Evolutionary conservation across 2,329 filamentous ascomycete genomes (phyloP).

Genomic region (Sporothrix euskadiensis): DNA sequence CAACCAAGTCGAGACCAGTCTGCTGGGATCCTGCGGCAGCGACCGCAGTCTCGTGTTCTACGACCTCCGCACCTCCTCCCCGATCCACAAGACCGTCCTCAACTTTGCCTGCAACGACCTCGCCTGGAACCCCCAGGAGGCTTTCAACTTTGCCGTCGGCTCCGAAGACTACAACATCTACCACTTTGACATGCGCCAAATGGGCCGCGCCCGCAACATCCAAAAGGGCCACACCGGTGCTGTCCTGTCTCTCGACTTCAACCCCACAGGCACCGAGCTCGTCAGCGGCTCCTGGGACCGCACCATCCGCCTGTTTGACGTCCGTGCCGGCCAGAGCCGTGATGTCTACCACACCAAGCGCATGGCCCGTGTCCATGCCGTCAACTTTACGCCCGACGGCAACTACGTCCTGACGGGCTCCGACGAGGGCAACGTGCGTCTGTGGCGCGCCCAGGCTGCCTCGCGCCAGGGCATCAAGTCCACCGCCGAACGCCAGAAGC

Average conservation of each 20-base stretch:
- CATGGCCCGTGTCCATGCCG: conserved; percentile 80
- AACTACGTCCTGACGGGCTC: conserved; percentile 88
- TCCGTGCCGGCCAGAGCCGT: conserved; percentile 76
- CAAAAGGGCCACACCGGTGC: conserved; percentile 52
- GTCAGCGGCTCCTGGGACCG: conserved; percentile 88
- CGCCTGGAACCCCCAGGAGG: conserved; percentile 85
- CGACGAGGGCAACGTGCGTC: conserved; percentile 82
- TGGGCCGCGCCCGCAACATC: conserved; percentile 34
- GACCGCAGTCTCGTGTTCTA: conserved; percentile 89
- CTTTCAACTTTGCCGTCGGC: conserved; percentile 74
- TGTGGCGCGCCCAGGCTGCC: conserved; percentile 89
- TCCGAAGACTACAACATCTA: conserved; percentile 92
- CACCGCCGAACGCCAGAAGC: conserved; percentile 76
- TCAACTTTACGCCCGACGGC: conserved; percentile 68
- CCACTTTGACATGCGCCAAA: conserved; percentile 84
- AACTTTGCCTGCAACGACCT: conserved; percentile 81
- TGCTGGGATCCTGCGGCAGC: conserved; percentile 80
- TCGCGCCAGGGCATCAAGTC: conserved; percentile 82
- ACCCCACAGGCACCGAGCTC: conserved; percentile 89
- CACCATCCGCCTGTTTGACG: conserved; percentile 82
- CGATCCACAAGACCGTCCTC: conserved; percentile 77
- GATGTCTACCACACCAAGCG: conserved; percentile 97
- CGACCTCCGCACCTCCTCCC: conserved; percentile 82
- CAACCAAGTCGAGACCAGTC: conserved; percentile 90
- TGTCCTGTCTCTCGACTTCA: conserved; percentile 96